phyloP scores from a whole-genome alignment of 2,329 filamentous ascomycete genomes.

The Penicillium digitatum region DNA sequence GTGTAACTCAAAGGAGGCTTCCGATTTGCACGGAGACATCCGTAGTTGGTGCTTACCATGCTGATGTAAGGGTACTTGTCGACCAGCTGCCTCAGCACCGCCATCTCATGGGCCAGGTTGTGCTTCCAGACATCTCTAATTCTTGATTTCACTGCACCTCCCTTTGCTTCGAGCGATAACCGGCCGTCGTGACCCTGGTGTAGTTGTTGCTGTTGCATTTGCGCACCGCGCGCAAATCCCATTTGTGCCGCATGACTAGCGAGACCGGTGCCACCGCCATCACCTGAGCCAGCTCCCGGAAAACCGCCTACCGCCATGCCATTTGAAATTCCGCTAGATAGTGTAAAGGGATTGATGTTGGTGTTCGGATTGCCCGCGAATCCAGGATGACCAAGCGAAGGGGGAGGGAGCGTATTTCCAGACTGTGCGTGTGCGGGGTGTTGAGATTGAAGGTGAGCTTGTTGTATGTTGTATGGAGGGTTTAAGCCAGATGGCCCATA shows the following conservation, averaged over 20 bases:
- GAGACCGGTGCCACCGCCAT: constrained; percentile 63
- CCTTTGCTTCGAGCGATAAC: constrained; percentile 53
- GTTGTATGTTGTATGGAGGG: constrained; percentile 55
- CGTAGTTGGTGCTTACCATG: constrained; percentile 64
- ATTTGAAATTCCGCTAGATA: constrained; percentile 50
- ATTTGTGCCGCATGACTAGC: constrained; percentile 84
- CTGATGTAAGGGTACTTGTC: constrained; percentile 93
- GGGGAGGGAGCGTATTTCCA: constrained; percentile 50
- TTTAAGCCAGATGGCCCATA: constrained; percentile 57
- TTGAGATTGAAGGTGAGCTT: constrained; percentile 44
- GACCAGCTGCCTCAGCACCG: constrained; percentile 72
- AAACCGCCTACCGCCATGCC: constrained; percentile 56
- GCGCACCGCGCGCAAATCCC: constrained; percentile 74
- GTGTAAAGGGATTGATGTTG: constrained; percentile 62
- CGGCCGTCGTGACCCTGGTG: constrained; percentile 51
- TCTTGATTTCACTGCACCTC: constrained; percentile 62
- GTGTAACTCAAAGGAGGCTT: neutral
- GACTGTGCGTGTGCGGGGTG: constrained; percentile 41
- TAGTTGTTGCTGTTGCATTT: constrained; percentile 56
- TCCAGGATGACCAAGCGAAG: constrained; percentile 63
- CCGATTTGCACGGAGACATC: neutral
- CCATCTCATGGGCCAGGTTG: constrained; percentile 90
- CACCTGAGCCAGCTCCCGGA: constrained; percentile 53
- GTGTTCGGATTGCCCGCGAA: constrained; percentile 65
- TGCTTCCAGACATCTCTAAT: constrained; percentile 97